A percentile compares a stretch with the other conserved stretches of the same genome.
phyloP scores from a whole-genome alignment of 192 early-diverging fungal species.

The Entomortierella beljakovae region DNA sequence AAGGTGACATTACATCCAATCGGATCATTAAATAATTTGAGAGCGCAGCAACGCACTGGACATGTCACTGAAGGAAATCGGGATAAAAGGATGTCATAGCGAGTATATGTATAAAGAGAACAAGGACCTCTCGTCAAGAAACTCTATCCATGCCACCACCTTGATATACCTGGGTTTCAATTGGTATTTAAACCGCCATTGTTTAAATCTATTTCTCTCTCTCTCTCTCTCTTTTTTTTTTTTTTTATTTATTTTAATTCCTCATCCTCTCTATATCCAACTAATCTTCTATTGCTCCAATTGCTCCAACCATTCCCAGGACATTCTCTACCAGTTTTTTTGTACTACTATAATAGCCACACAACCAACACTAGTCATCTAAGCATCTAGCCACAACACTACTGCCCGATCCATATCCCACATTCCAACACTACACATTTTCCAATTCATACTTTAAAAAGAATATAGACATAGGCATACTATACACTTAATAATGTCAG shows the following conservation, averaged over 20 bases:
- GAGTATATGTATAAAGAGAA: neutral
- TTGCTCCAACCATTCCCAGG: neutral
- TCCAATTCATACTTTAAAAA: too few species aligned
- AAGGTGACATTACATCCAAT: too few species aligned
- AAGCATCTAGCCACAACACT: too few species aligned
- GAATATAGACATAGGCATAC: too few species aligned
- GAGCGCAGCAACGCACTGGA: neutral
- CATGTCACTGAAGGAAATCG: neutral
- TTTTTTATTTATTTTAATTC: neutral
- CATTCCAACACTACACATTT: too few species aligned
- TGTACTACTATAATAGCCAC: constrained; percentile 5
- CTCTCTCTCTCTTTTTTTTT: neutral
- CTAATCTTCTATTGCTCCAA: constrained; percentile 2
- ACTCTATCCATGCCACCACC: neutral
- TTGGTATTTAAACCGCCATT: neutral
- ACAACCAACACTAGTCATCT: neutral
- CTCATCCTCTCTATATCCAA: neutral
- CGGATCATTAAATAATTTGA: neutral
- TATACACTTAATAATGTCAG: constrained; percentile 1
- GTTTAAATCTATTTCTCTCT: neutral
- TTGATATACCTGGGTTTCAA: neutral
- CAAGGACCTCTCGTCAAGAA: neutral
- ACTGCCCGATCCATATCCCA: too few species aligned
- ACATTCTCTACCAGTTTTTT: neutral
- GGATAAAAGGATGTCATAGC: neutral